A percentile compares a stretch with the other conserved stretches of the same genome.
These are phyloP conservation scores for Thymus mandschuricus DNA, from an alignment of 257 asterid genomes.

Conservation along the genomic window DNA sequence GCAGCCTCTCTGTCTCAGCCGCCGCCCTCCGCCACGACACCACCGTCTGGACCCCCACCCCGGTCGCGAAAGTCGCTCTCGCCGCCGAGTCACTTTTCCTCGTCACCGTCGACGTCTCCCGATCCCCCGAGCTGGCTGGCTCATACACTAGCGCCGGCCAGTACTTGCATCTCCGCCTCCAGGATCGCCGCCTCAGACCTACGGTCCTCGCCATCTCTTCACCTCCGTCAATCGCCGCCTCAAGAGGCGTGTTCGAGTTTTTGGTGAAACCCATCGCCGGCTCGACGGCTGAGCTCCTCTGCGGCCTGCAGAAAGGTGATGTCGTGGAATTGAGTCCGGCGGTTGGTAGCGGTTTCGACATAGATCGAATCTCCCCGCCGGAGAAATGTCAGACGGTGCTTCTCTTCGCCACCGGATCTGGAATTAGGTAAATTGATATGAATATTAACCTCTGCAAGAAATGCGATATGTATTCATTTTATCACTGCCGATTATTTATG, in stretches of 20 bases:
- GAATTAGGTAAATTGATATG: constrained; percentile 64
- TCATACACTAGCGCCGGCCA: constrained; percentile 78
- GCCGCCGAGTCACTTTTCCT: constrained; percentile 77
- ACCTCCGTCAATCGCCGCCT: constrained; percentile 70
- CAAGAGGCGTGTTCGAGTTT: constrained; percentile 74
- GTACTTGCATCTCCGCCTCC: constrained; percentile 75
- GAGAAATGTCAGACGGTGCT: constrained; percentile 68
- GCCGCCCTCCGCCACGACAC: constrained; percentile 59
- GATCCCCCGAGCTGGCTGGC: constrained; percentile 64
- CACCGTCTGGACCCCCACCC: constrained; percentile 59
- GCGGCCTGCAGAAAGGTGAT: constrained; percentile 72
- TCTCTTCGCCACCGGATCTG: constrained; percentile 94
- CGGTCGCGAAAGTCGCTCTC: constrained; percentile 53
- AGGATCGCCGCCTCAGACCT: constrained; percentile 50
- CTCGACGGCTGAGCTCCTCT: constrained; percentile 83
- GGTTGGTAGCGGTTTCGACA: constrained; percentile 79
- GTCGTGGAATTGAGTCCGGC: constrained; percentile 72
- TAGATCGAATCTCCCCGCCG: constrained; percentile 70
- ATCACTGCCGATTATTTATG: not conserved
- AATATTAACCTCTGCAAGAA: constrained; percentile 1
- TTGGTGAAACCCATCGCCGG: constrained; percentile 73
- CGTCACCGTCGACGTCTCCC: constrained; percentile 77
- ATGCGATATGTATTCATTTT: not conserved
- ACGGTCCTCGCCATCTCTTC: constrained; percentile 78
- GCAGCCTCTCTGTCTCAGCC: constrained; percentile 47